phyloP scores from a whole-genome alignment of 192 early-diverging fungal genomes.

The Mortierella claussenii region DNA sequence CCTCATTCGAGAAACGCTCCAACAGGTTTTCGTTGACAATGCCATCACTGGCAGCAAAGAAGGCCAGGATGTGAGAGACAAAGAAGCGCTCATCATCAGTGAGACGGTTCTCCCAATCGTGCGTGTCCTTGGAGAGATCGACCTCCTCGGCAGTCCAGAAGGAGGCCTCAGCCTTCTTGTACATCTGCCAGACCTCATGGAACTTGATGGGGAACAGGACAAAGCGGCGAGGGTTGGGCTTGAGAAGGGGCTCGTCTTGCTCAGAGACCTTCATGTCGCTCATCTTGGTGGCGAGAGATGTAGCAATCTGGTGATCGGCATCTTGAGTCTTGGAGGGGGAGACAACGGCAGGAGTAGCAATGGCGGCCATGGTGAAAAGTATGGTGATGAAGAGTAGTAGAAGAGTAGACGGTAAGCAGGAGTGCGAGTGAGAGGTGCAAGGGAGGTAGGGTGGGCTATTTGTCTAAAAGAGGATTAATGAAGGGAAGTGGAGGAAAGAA shows the following conservation, averaged over 20 bases:
- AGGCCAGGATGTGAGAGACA: constrained; percentile 91
- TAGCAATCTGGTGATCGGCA: constrained; percentile 39
- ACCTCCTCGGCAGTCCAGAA: constrained; percentile 98
- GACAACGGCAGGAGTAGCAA: not conserved
- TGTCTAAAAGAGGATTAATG: constrained; percentile 28
- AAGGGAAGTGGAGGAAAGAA: constrained; percentile 3
- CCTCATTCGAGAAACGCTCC: constrained; percentile 89
- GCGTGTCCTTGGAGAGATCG: constrained; percentile 91
- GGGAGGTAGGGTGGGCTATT: not conserved
- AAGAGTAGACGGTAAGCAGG: not conserved
- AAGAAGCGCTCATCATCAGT: constrained; percentile 90
- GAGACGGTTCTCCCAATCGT: constrained; percentile 90
- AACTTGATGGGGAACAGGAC: constrained; percentile 95
- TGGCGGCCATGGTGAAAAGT: constrained; percentile 3
- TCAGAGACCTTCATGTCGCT: constrained; percentile 44
- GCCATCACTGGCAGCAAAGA: constrained; percentile 96
- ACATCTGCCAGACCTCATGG: constrained; percentile 96
- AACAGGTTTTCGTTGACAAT: constrained; percentile 97
- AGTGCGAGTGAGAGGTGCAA: not conserved
- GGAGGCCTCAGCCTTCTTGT: constrained; percentile 97
- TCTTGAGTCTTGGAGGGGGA: constrained; percentile 28
- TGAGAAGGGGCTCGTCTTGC: constrained; percentile 57
- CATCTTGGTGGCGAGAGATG: constrained; percentile 32
- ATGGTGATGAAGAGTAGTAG: not conserved
- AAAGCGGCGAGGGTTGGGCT: constrained; percentile 82